Conservation (phyloP, 1,284 basidiomycete genomes). For the Cryptococcus sp. region DNA sequence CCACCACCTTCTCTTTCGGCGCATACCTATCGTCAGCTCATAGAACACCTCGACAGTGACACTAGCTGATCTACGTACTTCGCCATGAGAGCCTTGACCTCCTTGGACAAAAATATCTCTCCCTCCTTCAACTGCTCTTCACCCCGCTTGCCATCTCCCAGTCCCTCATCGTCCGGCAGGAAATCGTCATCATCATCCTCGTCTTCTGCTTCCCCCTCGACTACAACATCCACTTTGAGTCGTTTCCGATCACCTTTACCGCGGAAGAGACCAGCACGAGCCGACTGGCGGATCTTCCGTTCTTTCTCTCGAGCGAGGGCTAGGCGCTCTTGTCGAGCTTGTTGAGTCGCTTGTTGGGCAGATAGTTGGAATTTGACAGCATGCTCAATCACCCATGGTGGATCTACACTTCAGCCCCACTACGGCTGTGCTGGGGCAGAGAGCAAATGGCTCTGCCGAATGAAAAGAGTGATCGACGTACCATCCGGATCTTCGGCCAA, state of each 20-base stretch:
- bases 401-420: conserved; percentile 48
- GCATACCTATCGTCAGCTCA: conserved; percentile 18
- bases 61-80: conserved; percentile 50
- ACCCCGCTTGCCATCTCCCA: no score
- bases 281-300: conserved; percentile 49
- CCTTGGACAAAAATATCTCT: conserved; percentile 61
- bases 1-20: conserved; percentile 20
- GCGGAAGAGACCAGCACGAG: conserved; percentile 11
- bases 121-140: conserved; percentile 47
- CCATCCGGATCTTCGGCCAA: conserved; percentile 37
- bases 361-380: conserved; percentile 59
- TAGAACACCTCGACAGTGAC: neutral
- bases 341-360: conserved; percentile 62
- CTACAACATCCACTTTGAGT: conserved; percentile 30
- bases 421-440: neutral
- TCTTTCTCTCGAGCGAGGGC: conserved; percentile 59
- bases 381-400: conserved; percentile 76
- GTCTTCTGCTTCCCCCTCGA: conserved; percentile 10
- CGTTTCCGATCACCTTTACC: conserved; percentile 4
- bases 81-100: conserved; percentile 71
- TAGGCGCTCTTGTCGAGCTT: conserved; percentile 59
- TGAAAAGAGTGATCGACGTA: conserved; percentile 8
- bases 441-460: no score
- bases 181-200: conserved; percentile 54
- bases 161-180: conserved; percentile 54